Base-by-base conservation (phyloP, 371 early-diverging fungal species). In the Batkoa obscura region DNA sequence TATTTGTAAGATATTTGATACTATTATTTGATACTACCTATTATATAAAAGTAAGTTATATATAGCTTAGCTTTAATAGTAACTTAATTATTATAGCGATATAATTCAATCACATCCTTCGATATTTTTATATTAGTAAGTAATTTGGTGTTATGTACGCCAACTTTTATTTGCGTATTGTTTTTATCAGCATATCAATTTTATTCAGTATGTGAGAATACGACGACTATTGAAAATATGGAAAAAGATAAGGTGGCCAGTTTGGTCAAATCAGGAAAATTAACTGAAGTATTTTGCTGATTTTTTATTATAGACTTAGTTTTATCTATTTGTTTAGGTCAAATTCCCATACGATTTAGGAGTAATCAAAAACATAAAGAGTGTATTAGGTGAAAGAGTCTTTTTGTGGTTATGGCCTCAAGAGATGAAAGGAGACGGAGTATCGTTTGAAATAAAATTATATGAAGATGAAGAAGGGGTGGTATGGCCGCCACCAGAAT, bases 281-380 rank as follows among this genome's bases (percentile, higher is more conserved):
- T 80, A 58, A 71, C 66, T 56, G 70, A 69, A 70, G 72, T 75
- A 75, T 10, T 23, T 23, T 23, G 63, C 30, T 45, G 23, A 55
- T 9, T 45, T 38, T 56, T 32, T 49, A 12, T 23, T 39, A 13
- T 23, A 42, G 32, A 39, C 17, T 50, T 46, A n/a, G 33, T 31
- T 34, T 53, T 4, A 13, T 15, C n/a, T 8, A 31, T 46, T 57
- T 38, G 38, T 30, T 12, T 62, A 80, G 79, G 67, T 74, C 10
- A 68, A 66, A 49, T 89, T 83, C 66, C 98, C 99, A 1, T 99
- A 95, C 69, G 84, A 98, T 68, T 66, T 96, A 51, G 97, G 98
- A 2, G 57, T 75, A 3, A 60, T 72, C 56, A 70, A 72, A 46
- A 95, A 95, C 59, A 72, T 89, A 53, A 70, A 68, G 31, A 65